phyloP scores from a whole-genome alignment of 805 yeast species.

The Monosporozyma aquatica region DNA sequence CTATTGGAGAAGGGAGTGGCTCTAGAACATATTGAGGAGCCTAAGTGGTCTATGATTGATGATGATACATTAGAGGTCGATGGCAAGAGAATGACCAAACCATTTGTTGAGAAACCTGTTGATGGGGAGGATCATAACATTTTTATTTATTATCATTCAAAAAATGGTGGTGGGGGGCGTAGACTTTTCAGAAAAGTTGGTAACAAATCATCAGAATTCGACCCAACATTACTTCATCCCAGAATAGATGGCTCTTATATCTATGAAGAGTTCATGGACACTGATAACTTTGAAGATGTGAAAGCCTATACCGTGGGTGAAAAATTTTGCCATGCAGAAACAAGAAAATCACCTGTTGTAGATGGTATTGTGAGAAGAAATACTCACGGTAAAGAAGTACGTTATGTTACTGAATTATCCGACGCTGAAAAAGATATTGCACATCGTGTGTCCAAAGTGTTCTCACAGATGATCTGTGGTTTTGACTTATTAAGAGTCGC shows the following conservation, averaged over 20 bases:
- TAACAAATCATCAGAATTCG: slow-evolving; percentile 93
- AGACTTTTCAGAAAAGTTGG: slow-evolving; percentile 91
- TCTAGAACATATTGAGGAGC: slow-evolving; percentile 43
- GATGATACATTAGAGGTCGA: slow-evolving; percentile 74
- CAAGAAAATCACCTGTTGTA: slow-evolving; percentile 97
- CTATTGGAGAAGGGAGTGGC: slow-evolving; percentile 54
- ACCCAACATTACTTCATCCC: slow-evolving; percentile 62
- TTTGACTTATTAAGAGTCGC: slow-evolving; percentile 86
- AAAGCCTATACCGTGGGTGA: slow-evolving; percentile 96
- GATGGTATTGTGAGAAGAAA: slow-evolving; percentile 97
- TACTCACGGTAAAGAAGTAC: slow-evolving; percentile 93
- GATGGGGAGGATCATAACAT: slow-evolving; percentile 99
- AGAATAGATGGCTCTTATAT: slow-evolving; percentile 86
- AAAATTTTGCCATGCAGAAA: slow-evolving; percentile 90
- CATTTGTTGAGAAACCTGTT: slow-evolving; percentile 96
- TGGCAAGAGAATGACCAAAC: slow-evolving; percentile 67
- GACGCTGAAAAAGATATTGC: slow-evolving; percentile 78
- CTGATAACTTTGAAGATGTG: slow-evolving; percentile 96
- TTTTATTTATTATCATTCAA: slow-evolving; percentile 77
- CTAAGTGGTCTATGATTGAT: slow-evolving; percentile 78
- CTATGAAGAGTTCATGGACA: slow-evolving; percentile 93
- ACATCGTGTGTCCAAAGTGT: slow-evolving; percentile 56
- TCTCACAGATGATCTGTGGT: slow-evolving; percentile 93
- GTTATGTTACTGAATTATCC: slow-evolving; percentile 75
- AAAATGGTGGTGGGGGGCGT: slow-evolving; percentile 97